A percentile compares a stretch with the other conserved stretches of the same genome.
These are phyloP conservation scores for Pseudozyma hubeiensis DNA, from an alignment of 1,284 basidiomycete species.

Conservation along the genomic window DNA sequence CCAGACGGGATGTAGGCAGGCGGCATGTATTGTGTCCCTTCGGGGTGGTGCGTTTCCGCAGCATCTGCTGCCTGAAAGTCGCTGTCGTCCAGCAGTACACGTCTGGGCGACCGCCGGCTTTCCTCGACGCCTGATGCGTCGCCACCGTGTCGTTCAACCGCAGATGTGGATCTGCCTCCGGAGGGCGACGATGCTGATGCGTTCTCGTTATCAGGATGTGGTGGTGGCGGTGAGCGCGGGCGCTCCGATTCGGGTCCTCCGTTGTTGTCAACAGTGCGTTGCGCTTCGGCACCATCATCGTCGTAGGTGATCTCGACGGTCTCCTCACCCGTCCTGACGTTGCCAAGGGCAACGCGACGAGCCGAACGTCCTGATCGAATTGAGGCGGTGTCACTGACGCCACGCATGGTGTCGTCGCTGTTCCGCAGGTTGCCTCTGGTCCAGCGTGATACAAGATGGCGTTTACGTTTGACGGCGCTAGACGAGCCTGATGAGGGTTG, in stretches of 20 bases:
- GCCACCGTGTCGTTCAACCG: slow-evolving; percentile 4
- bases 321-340: slow-evolving; percentile 18
- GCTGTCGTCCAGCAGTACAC: slow-evolving; percentile 33
- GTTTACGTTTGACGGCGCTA: slow-evolving; percentile 34
- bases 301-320: slow-evolving; percentile 44
- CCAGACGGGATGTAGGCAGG: slow-evolving; percentile 58
- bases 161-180: slow-evolving; percentile 12
- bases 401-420: slow-evolving; percentile 35
- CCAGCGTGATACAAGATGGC: slow-evolving; percentile 45
- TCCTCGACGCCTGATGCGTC: slow-evolving; percentile 1
- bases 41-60: slow-evolving; percentile 32
- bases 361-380: slow-evolving; percentile 28
- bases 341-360: slow-evolving; percentile 20
- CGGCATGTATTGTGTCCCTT: slow-evolving; percentile 47
- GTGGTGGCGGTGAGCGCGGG: slow-evolving; percentile 40
- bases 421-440: slow-evolving; percentile 18
- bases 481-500: slow-evolving; percentile 47
- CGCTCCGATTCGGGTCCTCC: slow-evolving; percentile 5
- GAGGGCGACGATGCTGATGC: not conserved
- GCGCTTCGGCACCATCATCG: slow-evolving; percentile 6
- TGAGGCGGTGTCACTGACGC: slow-evolving; percentile 32
- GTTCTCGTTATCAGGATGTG: slow-evolving; percentile 33
- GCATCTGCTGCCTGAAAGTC: slow-evolving; percentile 55
- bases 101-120: slow-evolving; percentile 14
- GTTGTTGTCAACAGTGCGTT: not conserved